These are phyloP conservation scores for Puccinia polysora DNA, from an alignment of 1,284 basidiomycete genomes.

Conservation along the genomic window DNA sequence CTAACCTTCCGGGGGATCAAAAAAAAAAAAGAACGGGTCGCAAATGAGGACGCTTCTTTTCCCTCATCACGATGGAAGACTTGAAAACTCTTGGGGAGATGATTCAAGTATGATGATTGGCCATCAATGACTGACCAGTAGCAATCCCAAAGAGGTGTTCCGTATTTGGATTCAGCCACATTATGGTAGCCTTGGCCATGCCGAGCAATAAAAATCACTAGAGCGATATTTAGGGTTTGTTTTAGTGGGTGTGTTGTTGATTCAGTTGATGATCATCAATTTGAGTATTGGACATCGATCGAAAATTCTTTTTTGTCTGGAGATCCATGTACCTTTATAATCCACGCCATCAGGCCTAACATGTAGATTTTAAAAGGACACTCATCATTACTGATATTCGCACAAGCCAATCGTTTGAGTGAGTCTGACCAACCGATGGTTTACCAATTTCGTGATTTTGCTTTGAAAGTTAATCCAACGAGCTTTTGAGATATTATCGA, in stretches of 20 bases:
- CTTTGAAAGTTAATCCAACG: conserved; percentile 24
- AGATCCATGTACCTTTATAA: conserved; percentile 8
- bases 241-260: background rate
- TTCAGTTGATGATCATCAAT: background rate
- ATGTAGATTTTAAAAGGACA: background rate
- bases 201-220: conserved; percentile 62
- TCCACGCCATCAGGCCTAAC: background rate
- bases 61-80: too few relatives aligned
- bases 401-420: background rate
- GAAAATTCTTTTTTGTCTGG: background rate
- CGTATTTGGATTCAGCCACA: conserved; percentile 67
- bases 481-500: background rate
- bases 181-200: conserved; percentile 73
- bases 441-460: background rate
- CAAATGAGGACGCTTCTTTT: too few relatives aligned
- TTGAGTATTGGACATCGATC: background rate
- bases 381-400: background rate
- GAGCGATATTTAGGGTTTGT: background rate
- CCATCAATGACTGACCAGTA: conserved; percentile 44
- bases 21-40: too few relatives aligned
- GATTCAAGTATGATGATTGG: background rate
- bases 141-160: conserved; percentile 54
- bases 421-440: background rate
- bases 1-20: too few relatives aligned
- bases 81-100: too few relatives aligned